phyloP scores from a whole-genome alignment of 441 rosid species.

The Adansonia gregorii region DNA sequence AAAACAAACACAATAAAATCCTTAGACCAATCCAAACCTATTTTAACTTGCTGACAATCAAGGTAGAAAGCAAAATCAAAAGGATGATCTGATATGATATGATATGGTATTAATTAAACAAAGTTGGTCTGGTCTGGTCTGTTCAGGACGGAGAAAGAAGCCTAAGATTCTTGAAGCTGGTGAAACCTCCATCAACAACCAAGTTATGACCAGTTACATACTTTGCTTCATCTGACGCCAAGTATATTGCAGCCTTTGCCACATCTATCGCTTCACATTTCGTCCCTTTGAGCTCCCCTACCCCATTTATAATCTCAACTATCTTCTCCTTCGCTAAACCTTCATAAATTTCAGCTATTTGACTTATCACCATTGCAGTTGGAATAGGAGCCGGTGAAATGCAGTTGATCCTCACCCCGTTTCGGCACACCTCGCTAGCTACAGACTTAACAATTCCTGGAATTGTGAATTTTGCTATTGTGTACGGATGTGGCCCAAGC shows the following conservation, averaged over 20 bases:
- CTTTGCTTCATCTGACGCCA: constrained; percentile 76
- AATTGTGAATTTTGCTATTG: constrained; percentile 58
- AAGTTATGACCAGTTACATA: constrained; percentile 74
- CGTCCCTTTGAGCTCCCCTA: constrained; percentile 63
- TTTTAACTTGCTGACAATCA: neutral
- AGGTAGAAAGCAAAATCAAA: neutral
- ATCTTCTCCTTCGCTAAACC: constrained; percentile 44
- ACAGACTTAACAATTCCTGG: constrained; percentile 58
- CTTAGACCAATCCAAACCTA: too few relatives aligned
- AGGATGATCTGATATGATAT: neutral
- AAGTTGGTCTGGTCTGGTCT: neutral
- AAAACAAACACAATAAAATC: too few relatives aligned
- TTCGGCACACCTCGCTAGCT: constrained; percentile 62
- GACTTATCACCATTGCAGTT: constrained; percentile 49
- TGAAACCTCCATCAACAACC: constrained; percentile 78
- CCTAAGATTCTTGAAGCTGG: constrained; percentile 55
- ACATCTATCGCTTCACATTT: constrained; percentile 71
- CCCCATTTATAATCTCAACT: constrained; percentile 44
- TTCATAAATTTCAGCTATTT: constrained; percentile 44
- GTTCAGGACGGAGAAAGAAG: constrained; percentile 49
- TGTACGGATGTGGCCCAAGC: constrained; percentile 66
- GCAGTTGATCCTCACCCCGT: constrained; percentile 69
- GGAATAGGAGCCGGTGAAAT: constrained; percentile 68
- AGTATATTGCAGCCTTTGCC: constrained; percentile 68
- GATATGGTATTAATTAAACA: constrained; percentile 17